phyloP scores from a whole-genome alignment of 2,329 filamentous ascomycete genomes.

The Calonectria leucothoes region DNA sequence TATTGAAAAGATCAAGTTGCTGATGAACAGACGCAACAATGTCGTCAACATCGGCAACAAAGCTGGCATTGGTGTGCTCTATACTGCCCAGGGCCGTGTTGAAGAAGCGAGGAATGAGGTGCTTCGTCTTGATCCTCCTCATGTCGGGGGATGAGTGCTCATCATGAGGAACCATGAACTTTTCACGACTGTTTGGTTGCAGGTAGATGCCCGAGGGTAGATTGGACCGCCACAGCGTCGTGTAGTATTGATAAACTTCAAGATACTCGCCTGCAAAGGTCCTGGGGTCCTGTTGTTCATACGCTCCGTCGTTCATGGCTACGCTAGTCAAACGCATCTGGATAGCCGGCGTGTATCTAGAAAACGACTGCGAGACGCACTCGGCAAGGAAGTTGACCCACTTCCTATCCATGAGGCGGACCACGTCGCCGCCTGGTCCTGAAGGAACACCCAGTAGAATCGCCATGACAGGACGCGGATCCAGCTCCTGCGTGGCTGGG shows the following conservation, averaged over 20 bases:
- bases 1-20: background rate
- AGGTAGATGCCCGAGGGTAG: background rate
- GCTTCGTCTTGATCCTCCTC: background rate
- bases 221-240: background rate
- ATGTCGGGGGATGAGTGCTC: background rate
- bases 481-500: background rate
- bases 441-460: slow-evolving; percentile 6
- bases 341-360: background rate
- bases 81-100: background rate
- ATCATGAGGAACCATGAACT: background rate
- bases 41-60: background rate
- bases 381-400: slow-evolving; percentile 3
- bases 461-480: slow-evolving; percentile 5
- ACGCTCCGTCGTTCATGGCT: background rate
- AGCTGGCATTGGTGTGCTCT: background rate
- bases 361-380: background rate
- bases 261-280: background rate
- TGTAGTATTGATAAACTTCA: background rate
- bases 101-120: background rate
- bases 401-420: background rate
- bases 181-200: background rate
- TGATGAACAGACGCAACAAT: slow-evolving; percentile 3
- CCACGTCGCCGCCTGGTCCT: background rate
- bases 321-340: background rate
- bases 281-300: background rate